Percentiles rank a stretch among this genome's conserved stretches.
These are phyloP conservation scores for Penicillium sp. DNA, from an alignment of 2,329 filamentous ascomycete species.

Conservation along the genomic window DNA sequence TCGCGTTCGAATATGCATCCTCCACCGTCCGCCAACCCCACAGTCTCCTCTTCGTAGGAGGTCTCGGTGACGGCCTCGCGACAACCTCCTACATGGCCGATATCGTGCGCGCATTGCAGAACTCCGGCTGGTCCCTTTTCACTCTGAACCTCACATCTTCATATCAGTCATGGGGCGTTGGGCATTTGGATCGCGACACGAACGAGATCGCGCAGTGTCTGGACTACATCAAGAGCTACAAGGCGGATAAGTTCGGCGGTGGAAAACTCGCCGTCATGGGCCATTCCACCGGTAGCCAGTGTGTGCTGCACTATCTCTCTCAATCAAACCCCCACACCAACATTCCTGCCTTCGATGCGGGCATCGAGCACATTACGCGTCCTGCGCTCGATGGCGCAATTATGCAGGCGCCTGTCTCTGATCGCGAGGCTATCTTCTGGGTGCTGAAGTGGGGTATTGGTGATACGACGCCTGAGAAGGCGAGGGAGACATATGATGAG, in stretches of 20 bases:
- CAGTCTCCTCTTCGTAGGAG: constrained; percentile 60
- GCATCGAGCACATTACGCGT: constrained; percentile 41
- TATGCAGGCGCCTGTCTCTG: constrained; percentile 77
- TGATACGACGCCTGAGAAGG: constrained; percentile 24
- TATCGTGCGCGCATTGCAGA: constrained; percentile 51
- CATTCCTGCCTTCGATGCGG: constrained; percentile 32
- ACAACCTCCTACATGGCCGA: constrained; percentile 56
- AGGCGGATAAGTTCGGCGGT: constrained; percentile 25
- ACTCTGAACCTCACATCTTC: constrained; percentile 55
- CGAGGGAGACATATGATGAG: constrained; percentile 33
- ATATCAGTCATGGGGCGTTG: constrained; percentile 57
- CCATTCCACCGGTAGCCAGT: constrained; percentile 69
- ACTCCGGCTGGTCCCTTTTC: constrained; percentile 56
- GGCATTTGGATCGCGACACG: constrained; percentile 56
- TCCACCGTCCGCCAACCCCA: constrained; percentile 39
- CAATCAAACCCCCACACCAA: constrained; percentile 43
- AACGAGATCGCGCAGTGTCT: constrained; percentile 56
- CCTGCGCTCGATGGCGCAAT: constrained; percentile 71
- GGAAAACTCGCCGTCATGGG: constrained; percentile 67
- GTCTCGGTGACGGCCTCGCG: constrained; percentile 59
- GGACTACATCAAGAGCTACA: constrained; percentile 50
- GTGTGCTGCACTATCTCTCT: constrained; percentile 64
- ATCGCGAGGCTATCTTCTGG: constrained; percentile 65
- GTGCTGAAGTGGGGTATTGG: constrained; percentile 30
- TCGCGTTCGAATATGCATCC: constrained; percentile 45